These are phyloP conservation scores for Mallotus japonicus DNA, from an alignment of 441 rosid genomes.

Conservation along the genomic window DNA sequence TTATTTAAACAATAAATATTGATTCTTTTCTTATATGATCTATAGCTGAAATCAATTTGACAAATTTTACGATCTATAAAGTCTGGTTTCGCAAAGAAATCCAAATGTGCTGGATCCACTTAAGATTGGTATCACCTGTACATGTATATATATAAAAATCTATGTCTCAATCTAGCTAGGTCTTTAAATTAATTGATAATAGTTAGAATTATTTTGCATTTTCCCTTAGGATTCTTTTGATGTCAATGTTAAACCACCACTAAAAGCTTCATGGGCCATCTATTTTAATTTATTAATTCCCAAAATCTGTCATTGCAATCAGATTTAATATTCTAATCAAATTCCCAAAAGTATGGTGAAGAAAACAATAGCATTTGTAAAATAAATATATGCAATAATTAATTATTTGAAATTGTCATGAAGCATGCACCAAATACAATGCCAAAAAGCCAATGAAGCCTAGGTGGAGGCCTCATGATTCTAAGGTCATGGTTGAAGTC, in stretches of 20 bases:
- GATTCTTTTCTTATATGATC: too few relatives aligned
- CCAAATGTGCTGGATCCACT: not conserved
- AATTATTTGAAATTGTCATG: conserved; percentile 24
- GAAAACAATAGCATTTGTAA: conserved; percentile 36
- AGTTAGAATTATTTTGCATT: not conserved
- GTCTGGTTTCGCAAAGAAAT: not conserved
- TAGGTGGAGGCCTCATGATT: too few relatives aligned
- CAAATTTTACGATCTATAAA: too few relatives aligned
- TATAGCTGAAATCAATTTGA: too few relatives aligned
- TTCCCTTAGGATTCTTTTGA: conserved; percentile 26
- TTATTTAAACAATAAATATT: too few relatives aligned
- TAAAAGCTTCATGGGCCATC: not conserved
- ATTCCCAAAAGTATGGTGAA: conserved; percentile 37
- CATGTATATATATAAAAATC: too few relatives aligned
- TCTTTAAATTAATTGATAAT: not conserved
- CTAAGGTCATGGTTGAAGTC: too few relatives aligned
- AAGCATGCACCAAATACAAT: conserved; percentile 10
- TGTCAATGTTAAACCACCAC: conserved; percentile 21
- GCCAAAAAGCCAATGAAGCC: conserved; percentile 28
- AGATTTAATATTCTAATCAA: conserved; percentile 11
- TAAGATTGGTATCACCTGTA: not conserved
- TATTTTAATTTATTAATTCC: not conserved
- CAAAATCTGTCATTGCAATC: not conserved
- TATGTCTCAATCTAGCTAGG: conserved; percentile 3
- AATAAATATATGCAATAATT: not conserved